phyloP scores from a whole-genome alignment of 2,329 filamentous ascomycete species.

The Cytospora piceicola region DNA sequence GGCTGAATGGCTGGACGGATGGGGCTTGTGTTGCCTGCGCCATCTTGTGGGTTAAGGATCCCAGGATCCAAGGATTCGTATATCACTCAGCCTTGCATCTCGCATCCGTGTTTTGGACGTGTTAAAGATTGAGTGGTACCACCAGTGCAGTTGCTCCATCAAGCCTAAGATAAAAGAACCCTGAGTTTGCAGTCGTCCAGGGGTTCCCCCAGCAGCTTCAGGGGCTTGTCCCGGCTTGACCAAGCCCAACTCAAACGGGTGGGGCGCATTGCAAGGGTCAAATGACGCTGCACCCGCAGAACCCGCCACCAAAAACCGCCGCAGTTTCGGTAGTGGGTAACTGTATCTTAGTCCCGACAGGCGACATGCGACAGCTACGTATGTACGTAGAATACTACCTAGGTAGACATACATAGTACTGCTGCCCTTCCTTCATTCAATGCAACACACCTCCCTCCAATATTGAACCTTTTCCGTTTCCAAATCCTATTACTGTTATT shows the following conservation, averaged over 20 bases:
- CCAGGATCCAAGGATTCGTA: background rate
- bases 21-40: background rate
- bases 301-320: conserved; percentile 2
- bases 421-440: background rate
- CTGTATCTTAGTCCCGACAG: background rate
- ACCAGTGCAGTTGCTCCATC: background rate
- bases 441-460: background rate
- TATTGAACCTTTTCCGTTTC: background rate
- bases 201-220: conserved; percentile 16
- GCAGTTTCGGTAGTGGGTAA: no score
- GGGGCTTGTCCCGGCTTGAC: background rate
- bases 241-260: conserved; percentile 18
- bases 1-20: background rate
- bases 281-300: conserved; percentile 9
- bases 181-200: conserved; percentile 5
- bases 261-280: conserved; percentile 14
- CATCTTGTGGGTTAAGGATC: background rate
- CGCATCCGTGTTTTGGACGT: conserved; percentile 3
- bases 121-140: background rate
- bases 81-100: background rate
- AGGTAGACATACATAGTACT: background rate
- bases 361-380: background rate
- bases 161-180: background rate
- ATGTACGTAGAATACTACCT: background rate
- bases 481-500: background rate